These are phyloP conservation scores for Hordeum marinum DNA, from an alignment of 176 grass and related monocot genomes.

Conservation along the genomic window DNA sequence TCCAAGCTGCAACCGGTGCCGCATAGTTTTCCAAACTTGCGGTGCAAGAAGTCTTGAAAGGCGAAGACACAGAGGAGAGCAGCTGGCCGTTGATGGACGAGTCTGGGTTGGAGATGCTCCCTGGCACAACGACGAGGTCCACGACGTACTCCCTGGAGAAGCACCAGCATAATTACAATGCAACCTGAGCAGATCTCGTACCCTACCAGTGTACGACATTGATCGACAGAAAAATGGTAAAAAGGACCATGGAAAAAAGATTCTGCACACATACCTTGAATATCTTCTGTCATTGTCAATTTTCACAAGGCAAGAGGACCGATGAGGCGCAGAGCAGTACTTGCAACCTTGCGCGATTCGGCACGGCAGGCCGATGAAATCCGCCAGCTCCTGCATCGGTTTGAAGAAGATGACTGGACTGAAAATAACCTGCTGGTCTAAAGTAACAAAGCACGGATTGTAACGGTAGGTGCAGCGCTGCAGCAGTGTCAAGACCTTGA, in stretches of 20 bases:
- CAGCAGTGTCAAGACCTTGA: conserved; percentile 42
- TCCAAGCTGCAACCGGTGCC: conserved; percentile 28
- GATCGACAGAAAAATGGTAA: neutral
- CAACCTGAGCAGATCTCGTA: neutral
- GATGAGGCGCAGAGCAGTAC: conserved; percentile 76
- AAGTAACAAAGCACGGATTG: neutral
- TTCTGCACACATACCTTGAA: conserved; percentile 9
- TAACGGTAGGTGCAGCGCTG: neutral
- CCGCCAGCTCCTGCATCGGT: conserved; percentile 59
- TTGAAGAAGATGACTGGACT: neutral
- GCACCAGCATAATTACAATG: neutral
- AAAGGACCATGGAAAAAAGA: neutral
- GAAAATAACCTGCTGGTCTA: neutral
- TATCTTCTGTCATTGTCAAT: conserved; percentile 37
- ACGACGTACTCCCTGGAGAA: conserved; percentile 75
- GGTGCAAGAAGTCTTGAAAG: conserved; percentile 60
- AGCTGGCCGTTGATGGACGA: conserved; percentile 88
- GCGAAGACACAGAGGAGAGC: conserved; percentile 64
- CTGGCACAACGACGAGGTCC: conserved; percentile 68
- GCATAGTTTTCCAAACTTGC: conserved; percentile 32
- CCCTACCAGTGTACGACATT: neutral
- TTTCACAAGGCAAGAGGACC: conserved; percentile 90
- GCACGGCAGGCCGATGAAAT: conserved; percentile 75
- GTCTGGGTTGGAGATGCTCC: conserved; percentile 59
- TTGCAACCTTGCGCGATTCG: conserved; percentile 91